A percentile compares a stretch with the other conserved stretches of the same genome.
These are phyloP conservation scores for Fusarium sp. DNA, from an alignment of 2,329 filamentous ascomycete species.

Conservation along the genomic window DNA sequence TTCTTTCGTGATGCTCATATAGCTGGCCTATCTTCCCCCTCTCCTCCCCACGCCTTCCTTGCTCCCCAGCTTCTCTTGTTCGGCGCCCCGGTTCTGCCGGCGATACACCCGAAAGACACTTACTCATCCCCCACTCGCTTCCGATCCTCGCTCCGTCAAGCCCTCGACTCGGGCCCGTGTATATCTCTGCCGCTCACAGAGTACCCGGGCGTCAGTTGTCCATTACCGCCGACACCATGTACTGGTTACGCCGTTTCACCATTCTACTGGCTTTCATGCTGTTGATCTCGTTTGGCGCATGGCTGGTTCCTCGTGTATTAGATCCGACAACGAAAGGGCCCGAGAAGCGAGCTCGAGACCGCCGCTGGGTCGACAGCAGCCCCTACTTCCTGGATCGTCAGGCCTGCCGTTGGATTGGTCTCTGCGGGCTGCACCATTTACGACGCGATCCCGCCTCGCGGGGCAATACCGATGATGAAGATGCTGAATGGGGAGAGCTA, in stretches of 20 bases:
- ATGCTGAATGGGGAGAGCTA: slow-evolving; percentile 51
- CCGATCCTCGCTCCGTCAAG: slow-evolving; percentile 26
- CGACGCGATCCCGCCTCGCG: slow-evolving; percentile 70
- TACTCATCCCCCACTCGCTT: slow-evolving; percentile 2
- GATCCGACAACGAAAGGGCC: slow-evolving; percentile 75
- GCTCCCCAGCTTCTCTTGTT: slow-evolving; percentile 13
- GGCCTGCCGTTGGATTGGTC: slow-evolving; percentile 82
- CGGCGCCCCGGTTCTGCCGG: slow-evolving; percentile 18
- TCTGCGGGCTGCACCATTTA: slow-evolving; percentile 86
- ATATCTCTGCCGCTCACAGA: slow-evolving; percentile 7
- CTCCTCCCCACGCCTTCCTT: slow-evolving; percentile 1
- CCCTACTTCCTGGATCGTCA: slow-evolving; percentile 83
- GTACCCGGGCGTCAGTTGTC: slow-evolving; percentile 19
- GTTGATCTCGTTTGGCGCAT: slow-evolving; percentile 64
- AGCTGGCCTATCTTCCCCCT: slow-evolving; percentile 48
- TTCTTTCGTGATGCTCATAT: slow-evolving; percentile 50
- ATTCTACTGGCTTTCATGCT: slow-evolving; percentile 59
- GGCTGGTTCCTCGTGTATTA: slow-evolving; percentile 68
- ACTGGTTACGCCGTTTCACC: slow-evolving; percentile 63
- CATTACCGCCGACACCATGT: slow-evolving; percentile 54
- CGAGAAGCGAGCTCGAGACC: slow-evolving; percentile 75
- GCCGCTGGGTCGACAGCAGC: slow-evolving; percentile 79
- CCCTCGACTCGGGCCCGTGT: neutral
- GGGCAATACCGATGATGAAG: slow-evolving; percentile 48
- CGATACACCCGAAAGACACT: slow-evolving; percentile 18